These are phyloP conservation scores for Gonapodya prolifera DNA, from an alignment of 192 early-diverging fungal species.

Conservation along the genomic window DNA sequence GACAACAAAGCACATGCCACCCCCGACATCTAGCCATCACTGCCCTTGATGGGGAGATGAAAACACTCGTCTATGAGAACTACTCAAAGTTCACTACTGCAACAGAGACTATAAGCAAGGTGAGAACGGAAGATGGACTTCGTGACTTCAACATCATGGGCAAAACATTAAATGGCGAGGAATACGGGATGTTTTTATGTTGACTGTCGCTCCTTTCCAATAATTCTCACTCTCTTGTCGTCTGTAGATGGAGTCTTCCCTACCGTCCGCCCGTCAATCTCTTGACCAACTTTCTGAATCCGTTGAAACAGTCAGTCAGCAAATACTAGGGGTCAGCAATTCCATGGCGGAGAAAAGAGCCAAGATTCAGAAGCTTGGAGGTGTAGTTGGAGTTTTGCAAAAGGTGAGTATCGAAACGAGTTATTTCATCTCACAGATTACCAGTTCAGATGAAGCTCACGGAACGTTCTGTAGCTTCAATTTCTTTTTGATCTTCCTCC, in stretches of 20 bases:
- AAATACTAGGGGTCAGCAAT: conserved; percentile 23
- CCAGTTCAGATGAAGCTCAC: too few relatives aligned
- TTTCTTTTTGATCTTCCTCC: conserved; percentile 80
- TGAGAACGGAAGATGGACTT: too few relatives aligned
- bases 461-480: conserved; percentile 66
- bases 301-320: background rate
- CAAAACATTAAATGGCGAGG: background rate
- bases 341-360: conserved; percentile 52
- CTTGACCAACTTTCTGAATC: background rate
- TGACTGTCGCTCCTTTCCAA: background rate
- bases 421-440: too few relatives aligned
- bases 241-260: background rate
- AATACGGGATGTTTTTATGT: background rate
- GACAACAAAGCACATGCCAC: background rate
- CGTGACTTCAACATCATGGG: background rate
- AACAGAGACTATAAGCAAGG: conserved; percentile 75
- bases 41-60: conserved; percentile 89
- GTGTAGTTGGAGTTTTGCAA: conserved; percentile 56
- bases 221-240: background rate
- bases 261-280: background rate
- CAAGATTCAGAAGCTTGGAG: conserved; percentile 58
- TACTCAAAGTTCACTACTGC: conserved; percentile 95
- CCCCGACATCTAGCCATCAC: conserved; percentile 41
- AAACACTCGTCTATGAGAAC: conserved; percentile 97
- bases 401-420: conserved; percentile 33